Conservation (phyloP, 2,329 filamentous ascomycete species). For the Parastagonospora avenae region DNA sequence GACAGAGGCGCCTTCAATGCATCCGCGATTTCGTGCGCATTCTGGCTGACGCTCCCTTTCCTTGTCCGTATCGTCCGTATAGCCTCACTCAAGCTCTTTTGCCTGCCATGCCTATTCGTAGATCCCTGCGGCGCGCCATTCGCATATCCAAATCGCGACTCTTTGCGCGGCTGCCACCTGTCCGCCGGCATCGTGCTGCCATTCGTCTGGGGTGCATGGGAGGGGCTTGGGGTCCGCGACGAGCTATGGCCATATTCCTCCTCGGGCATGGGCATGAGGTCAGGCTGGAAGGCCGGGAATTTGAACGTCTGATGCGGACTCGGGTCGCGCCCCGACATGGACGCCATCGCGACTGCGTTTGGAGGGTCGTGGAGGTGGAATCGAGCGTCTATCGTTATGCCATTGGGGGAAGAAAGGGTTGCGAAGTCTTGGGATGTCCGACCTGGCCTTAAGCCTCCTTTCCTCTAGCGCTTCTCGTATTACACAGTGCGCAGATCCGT, state of each 20-base stretch:
- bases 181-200: constrained; percentile 50
- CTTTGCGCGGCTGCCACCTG: constrained; percentile 66
- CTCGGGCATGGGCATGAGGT: constrained; percentile 47
- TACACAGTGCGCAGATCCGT: background rate
- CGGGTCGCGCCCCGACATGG: constrained; percentile 34
- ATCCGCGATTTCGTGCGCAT: constrained; percentile 90
- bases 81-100: constrained; percentile 91
- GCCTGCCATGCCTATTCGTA: constrained; percentile 63
- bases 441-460: constrained; percentile 2
- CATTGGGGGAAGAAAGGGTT: constrained; percentile 21
- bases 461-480: background rate
- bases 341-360: constrained; percentile 33
- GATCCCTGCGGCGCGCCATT: constrained; percentile 42
- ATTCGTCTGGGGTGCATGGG: constrained; percentile 25
- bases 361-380: constrained; percentile 13
- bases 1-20: constrained; percentile 90
- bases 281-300: constrained; percentile 53
- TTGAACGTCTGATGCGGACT: constrained; percentile 47
- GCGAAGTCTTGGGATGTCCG: constrained; percentile 1
- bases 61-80: constrained; percentile 79
- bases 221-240: constrained; percentile 41
- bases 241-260: constrained; percentile 41
- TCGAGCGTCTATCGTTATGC: constrained; percentile 22
- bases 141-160: constrained; percentile 54
- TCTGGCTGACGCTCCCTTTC: constrained; percentile 86